Conservation (phyloP, 163 green algal species). For the Coccomyxa subellipsoidea region DNA sequence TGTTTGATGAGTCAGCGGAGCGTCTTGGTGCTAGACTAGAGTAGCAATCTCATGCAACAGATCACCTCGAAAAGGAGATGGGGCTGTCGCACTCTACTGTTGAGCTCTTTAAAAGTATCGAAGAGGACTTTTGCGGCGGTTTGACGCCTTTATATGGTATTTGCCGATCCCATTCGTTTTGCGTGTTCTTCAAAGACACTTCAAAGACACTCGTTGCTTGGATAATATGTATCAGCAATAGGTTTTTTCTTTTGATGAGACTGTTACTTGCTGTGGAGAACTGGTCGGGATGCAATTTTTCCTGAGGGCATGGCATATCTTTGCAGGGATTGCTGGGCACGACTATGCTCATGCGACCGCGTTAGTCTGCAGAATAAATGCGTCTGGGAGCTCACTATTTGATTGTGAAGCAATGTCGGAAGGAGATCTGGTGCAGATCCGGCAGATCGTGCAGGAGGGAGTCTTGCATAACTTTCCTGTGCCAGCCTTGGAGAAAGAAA, state of each 20-base stretch:
- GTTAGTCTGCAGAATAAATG: background rate
- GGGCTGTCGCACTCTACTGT: background rate
- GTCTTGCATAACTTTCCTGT: background rate
- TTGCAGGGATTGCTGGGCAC: background rate
- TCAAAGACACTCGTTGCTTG: background rate
- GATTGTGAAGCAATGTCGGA: background rate
- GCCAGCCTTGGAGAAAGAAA: background rate
- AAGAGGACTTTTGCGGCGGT: background rate
- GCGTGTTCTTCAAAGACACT: background rate
- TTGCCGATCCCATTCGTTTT: background rate
- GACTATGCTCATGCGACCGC: background rate
- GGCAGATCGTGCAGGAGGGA: background rate
- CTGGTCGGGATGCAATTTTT: background rate
- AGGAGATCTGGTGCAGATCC: background rate
- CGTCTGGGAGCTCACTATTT: background rate
- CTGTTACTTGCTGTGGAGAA: background rate
- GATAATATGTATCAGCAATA: background rate
- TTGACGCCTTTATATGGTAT: background rate
- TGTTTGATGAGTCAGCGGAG: background rate
- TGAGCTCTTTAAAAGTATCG: background rate
- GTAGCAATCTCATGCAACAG: too few species aligned
- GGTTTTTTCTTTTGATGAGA: background rate
- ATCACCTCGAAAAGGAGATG: background rate
- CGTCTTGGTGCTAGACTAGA: background rate
- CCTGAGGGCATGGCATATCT: background rate